Conservation (phyloP, 192 early-diverging fungal genomes). For the Backusella luteola region DNA sequence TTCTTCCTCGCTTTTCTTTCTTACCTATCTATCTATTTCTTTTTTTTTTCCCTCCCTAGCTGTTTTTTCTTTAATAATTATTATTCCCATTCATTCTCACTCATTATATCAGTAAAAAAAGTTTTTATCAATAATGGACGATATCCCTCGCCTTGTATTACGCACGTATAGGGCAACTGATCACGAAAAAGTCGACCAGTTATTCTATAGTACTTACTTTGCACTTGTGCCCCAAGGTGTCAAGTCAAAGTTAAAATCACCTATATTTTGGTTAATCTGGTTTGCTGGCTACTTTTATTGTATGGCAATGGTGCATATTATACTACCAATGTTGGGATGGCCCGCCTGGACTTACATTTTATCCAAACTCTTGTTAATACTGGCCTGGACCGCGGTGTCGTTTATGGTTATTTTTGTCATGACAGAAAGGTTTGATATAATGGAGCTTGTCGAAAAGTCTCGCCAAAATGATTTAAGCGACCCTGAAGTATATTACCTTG, state of each 20-base stretch:
- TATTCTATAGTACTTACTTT: slow-evolving; percentile 34
- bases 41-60: background rate
- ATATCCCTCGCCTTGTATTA: slow-evolving; percentile 23
- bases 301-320: slow-evolving; percentile 14
- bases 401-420: slow-evolving; percentile 24
- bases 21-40: background rate
- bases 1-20: slow-evolving; percentile 5
- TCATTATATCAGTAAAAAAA: background rate
- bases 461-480: slow-evolving; percentile 32
- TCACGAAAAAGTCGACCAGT: slow-evolving; percentile 24
- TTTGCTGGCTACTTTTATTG: slow-evolving; percentile 23
- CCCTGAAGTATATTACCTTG: slow-evolving; percentile 33
- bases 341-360: slow-evolving; percentile 9
- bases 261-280: slow-evolving; percentile 28
- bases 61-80: background rate
- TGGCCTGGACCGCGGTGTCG: slow-evolving; percentile 18
- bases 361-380: slow-evolving; percentile 18
- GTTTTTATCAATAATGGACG: background rate
- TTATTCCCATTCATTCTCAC: no score
- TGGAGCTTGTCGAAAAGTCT: slow-evolving; percentile 21
- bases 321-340: slow-evolving; percentile 2
- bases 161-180: slow-evolving; percentile 32
- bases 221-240: slow-evolving; percentile 36
- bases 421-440: slow-evolving; percentile 31
- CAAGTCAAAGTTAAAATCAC: slow-evolving; percentile 19